phyloP scores from a whole-genome alignment of 257 asterid species.

The Solanum chaucha region DNA sequence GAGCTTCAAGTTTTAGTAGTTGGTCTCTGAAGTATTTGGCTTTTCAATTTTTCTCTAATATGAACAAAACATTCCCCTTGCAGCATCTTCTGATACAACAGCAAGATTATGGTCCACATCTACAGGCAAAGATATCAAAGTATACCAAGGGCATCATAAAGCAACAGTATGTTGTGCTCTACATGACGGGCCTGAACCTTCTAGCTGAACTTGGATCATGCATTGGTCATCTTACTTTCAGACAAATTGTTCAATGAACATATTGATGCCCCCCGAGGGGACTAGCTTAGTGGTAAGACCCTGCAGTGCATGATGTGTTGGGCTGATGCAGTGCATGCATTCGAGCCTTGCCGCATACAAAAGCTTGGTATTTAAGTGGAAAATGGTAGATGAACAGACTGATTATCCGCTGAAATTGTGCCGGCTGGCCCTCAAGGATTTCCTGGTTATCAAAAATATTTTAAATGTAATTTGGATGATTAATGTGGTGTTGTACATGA shows the following conservation, averaged over 20 bases:
- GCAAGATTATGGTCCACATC: slow-evolving; percentile 87
- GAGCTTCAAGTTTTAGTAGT: not conserved
- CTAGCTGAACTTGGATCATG: slow-evolving; percentile 14
- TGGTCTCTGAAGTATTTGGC: not conserved
- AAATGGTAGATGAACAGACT: not conserved
- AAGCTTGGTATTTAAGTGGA: not conserved
- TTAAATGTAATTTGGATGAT: not conserved
- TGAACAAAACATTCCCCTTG: not conserved
- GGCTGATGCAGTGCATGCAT: not conserved
- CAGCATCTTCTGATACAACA: slow-evolving; percentile 94
- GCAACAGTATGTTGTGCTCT: slow-evolving; percentile 96
- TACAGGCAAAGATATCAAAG: slow-evolving; percentile 73
- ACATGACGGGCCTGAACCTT: slow-evolving; percentile 81
- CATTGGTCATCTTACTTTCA: not conserved
- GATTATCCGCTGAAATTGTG: not conserved
- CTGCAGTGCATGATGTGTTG: not conserved
- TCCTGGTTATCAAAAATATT: not conserved
- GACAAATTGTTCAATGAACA: not conserved
- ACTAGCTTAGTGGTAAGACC: not conserved
- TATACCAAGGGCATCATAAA: slow-evolving; percentile 84
- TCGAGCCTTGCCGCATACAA: not conserved
- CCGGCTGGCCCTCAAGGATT: not conserved
- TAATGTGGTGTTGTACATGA: not conserved
- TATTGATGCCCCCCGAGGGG: not conserved
- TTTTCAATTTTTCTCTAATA: not conserved